These are phyloP conservation scores for Flaveria linearis DNA, from an alignment of 129 eudicot species.

Conservation along the genomic window DNA sequence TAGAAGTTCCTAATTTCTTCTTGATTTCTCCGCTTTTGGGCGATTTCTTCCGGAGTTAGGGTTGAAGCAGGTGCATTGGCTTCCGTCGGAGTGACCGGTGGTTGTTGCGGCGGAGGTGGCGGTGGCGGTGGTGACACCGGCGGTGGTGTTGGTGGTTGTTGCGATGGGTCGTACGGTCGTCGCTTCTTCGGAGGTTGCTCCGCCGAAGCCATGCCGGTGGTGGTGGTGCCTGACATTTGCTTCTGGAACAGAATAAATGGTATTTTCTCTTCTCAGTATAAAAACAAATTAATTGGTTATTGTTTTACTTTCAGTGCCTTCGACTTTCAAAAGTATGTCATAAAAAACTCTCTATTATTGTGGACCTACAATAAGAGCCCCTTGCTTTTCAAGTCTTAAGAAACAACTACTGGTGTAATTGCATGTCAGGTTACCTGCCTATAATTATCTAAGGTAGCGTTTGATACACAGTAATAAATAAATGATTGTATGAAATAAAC, in stretches of 20 bases:
- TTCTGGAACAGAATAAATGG: background rate
- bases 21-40: constrained; percentile 57
- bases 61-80: constrained; percentile 33
- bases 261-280: background rate
- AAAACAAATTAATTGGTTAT: constrained; percentile 7
- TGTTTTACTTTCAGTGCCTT: background rate
- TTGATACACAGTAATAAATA: too few relatives aligned
- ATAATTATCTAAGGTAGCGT: too few relatives aligned
- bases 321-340: too few relatives aligned
- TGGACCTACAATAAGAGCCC: too few relatives aligned
- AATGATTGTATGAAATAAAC: too few relatives aligned
- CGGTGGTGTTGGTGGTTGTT: constrained; percentile 26
- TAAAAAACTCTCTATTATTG: too few relatives aligned
- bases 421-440: too few relatives aligned
- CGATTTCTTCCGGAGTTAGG: constrained; percentile 61
- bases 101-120: constrained; percentile 6
- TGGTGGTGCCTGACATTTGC: constrained; percentile 14
- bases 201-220: constrained; percentile 61
- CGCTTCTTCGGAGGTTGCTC: constrained; percentile 96
- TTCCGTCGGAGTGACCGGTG: background rate
- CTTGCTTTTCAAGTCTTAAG: too few relatives aligned
- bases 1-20: constrained; percentile 73
- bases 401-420: too few relatives aligned
- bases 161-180: constrained; percentile 51
- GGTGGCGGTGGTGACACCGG: constrained; percentile 31